phyloP scores from a whole-genome alignment of 805 yeast species.

The Cyberlindnera maclurae region DNA sequence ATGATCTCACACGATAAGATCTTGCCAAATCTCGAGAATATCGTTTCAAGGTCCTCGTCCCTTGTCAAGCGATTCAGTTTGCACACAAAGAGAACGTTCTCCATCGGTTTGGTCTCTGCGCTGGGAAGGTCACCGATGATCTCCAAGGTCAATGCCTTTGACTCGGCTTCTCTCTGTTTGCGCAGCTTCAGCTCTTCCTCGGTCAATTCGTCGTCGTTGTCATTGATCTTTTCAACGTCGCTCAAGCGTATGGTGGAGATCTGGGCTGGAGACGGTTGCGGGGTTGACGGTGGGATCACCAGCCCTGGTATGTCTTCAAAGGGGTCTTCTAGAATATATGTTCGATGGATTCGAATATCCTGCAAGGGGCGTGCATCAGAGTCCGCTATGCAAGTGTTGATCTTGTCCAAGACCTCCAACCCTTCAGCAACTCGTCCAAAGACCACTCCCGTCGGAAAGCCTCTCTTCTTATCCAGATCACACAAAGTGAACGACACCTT shows the following conservation, averaged over 20 bases:
- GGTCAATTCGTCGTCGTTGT: slow-evolving; percentile 18
- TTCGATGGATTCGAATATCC: slow-evolving; percentile 46
- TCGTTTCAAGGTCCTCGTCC: slow-evolving; percentile 46
- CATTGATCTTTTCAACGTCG: slow-evolving; percentile 17
- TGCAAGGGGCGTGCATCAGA: slow-evolving; percentile 33
- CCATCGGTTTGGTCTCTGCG: slow-evolving; percentile 53
- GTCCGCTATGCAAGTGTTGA: slow-evolving; percentile 36
- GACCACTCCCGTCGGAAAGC: slow-evolving; percentile 18
- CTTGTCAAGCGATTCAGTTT: slow-evolving; percentile 55
- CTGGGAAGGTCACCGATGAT: slow-evolving; percentile 56
- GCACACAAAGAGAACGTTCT: slow-evolving; percentile 55
- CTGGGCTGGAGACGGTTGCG: slow-evolving; percentile 31
- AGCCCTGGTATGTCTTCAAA: slow-evolving; percentile 30
- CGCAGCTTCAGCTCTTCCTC: slow-evolving; percentile 24
- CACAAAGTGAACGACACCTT: slow-evolving; percentile 32
- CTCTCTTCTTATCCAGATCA: slow-evolving; percentile 19
- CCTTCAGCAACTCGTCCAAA: slow-evolving; percentile 53
- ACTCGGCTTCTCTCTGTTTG: slow-evolving; percentile 31
- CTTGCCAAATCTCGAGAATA: slow-evolving; percentile 57
- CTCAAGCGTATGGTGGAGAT: slow-evolving; percentile 27
- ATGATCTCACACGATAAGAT: slow-evolving; percentile 47
- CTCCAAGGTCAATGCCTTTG: slow-evolving; percentile 57
- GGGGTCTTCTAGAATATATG: slow-evolving; percentile 48
- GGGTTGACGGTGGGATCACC: slow-evolving; percentile 24
- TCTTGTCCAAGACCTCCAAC: slow-evolving; percentile 34